Conservation (phyloP, 2,329 filamentous ascomycete genomes). For the Penicillium sp. region DNA sequence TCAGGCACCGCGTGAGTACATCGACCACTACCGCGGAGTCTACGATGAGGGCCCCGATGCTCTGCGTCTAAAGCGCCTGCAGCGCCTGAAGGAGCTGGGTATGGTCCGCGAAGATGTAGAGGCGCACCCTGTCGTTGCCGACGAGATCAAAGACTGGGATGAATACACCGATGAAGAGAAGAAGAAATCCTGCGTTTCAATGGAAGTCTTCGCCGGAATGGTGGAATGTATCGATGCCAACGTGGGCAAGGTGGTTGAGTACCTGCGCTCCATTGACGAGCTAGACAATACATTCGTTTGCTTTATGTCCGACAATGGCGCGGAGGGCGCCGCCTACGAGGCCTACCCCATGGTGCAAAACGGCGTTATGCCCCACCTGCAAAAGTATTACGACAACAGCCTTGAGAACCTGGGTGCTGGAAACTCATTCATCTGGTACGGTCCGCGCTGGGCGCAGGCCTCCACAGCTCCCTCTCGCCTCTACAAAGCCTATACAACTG, state of each 20-base stretch:
- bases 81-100: conserved; percentile 47
- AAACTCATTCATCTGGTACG: conserved; percentile 53
- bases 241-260: conserved; percentile 48
- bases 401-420: conserved; percentile 50
- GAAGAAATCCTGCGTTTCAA: conserved; percentile 45
- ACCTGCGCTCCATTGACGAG: conserved; percentile 49
- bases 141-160: conserved; percentile 48
- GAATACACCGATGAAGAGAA: conserved; percentile 40
- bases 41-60: conserved; percentile 54
- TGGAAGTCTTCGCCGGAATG: conserved; percentile 55
- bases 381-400: conserved; percentile 50
- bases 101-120: conserved; percentile 45
- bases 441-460: conserved; percentile 51
- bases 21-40: conserved; percentile 50
- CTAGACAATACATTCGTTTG: conserved; percentile 52
- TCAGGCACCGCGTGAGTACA: conserved; percentile 49
- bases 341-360: conserved; percentile 59
- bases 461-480: conserved; percentile 42
- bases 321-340: conserved; percentile 57
- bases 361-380: conserved; percentile 54
- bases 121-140: conserved; percentile 39
- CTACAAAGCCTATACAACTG: conserved; percentile 34
- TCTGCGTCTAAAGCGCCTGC: conserved; percentile 46
- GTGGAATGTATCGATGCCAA: conserved; percentile 50
- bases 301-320: conserved; percentile 54